Conservation (phyloP, 2,329 filamentous ascomycete genomes). For the Fusarium vanettenii region DNA sequence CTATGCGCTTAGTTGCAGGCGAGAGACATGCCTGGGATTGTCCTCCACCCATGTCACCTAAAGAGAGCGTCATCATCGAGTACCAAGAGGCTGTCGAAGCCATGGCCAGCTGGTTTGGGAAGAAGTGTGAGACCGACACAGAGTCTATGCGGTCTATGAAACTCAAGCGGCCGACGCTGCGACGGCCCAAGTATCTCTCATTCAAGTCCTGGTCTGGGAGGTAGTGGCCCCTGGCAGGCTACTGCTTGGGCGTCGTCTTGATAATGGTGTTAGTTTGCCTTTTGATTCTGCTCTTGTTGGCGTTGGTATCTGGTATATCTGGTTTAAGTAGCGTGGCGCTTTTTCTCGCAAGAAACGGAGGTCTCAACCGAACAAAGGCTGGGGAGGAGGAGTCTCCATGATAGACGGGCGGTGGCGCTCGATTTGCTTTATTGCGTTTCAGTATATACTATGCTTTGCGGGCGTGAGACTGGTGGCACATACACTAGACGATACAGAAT, state of each 20-base stretch:
- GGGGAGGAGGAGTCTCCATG: neutral
- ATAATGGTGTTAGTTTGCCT: neutral
- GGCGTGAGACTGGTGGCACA: neutral
- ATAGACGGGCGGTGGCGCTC: neutral
- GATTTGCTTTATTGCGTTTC: neutral
- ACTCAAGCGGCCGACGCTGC: slow-evolving; percentile 46
- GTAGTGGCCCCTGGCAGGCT: slow-evolving; percentile 31
- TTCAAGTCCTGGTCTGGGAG: slow-evolving; percentile 49
- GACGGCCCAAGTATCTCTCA: slow-evolving; percentile 47
- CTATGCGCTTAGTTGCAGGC: slow-evolving; percentile 56
- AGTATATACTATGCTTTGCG: slow-evolving; percentile 4
- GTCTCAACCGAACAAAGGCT: neutral
- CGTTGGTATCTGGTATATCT: neutral
- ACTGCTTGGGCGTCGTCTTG: neutral
- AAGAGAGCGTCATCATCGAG: slow-evolving; percentile 58
- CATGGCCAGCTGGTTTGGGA: slow-evolving; percentile 56
- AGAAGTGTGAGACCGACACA: slow-evolving; percentile 50
- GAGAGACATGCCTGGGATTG: slow-evolving; percentile 64
- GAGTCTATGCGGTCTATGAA: slow-evolving; percentile 51
- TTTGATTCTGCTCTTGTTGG: slow-evolving; percentile 2
- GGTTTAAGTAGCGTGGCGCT: slow-evolving; percentile 26
- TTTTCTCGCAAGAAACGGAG: slow-evolving; percentile 10
- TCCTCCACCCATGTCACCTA: slow-evolving; percentile 57
- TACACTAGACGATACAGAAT: slow-evolving; percentile 23
- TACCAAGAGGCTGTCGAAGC: slow-evolving; percentile 57